A percentile compares a stretch with the other conserved stretches of the same genome.
phyloP scores from a whole-genome alignment of 225 moss, liverwort and hornwort genomes.

The Marchantia paleacea region DNA sequence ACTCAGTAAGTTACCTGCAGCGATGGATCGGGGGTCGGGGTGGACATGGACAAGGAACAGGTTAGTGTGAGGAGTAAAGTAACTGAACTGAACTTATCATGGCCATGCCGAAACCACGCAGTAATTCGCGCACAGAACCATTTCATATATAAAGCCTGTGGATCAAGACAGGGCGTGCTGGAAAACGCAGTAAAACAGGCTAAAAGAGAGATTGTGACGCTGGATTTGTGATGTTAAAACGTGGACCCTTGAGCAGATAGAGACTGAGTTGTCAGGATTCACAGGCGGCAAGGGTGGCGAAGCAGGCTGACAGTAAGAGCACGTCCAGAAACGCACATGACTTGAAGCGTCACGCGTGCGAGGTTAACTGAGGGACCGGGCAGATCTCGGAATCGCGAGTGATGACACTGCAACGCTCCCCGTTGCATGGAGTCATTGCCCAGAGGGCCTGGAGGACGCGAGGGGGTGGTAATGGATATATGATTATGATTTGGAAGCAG shows the following conservation, averaged over 20 bases:
- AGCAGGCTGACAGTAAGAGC: not conserved
- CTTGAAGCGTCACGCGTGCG: not conserved
- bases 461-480: not conserved
- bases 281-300: slow-evolving; percentile 8
- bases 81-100: too few species aligned
- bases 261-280: not conserved
- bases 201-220: too few species aligned
- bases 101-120: too few species aligned
- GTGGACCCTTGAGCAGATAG: not conserved
- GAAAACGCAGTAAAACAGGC: too few species aligned
- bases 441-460: not conserved
- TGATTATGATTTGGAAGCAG: not conserved
- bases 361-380: not conserved
- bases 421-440: not conserved
- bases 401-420: not conserved
- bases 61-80: too few species aligned
- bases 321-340: slow-evolving; percentile 5
- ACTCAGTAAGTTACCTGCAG: too few species aligned
- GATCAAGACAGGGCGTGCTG: too few species aligned
- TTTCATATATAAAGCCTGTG: too few species aligned
- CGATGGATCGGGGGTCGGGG: too few species aligned
- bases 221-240: not conserved
- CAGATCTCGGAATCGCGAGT: not conserved
- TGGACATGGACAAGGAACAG: too few species aligned
- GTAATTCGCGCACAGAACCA: too few species aligned